Base-by-base conservation (phyloP, 148 eudicot genomes). In the Rhododendron kiyosumense region DNA sequence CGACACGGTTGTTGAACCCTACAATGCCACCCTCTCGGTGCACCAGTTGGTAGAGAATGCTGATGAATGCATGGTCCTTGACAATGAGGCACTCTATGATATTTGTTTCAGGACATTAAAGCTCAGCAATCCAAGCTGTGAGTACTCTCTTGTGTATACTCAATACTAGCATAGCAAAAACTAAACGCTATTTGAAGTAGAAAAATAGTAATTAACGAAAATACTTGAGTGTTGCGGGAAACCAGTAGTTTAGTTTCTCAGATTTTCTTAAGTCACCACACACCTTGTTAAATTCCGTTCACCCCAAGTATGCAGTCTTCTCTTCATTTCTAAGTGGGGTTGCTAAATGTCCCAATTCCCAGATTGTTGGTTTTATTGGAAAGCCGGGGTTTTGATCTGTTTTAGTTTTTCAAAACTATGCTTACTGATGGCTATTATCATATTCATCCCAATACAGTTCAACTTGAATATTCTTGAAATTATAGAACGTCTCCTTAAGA, bases 21-120 rank as follows among this genome's bases (percentile, higher is more conserved):
- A 71, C 41, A 71, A 71, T 14, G 76, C 76, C 76, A 71, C 76
- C 38, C 76, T 71, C 76, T 71, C 76, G 34, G 76, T 71, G 38
- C 76, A 71, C 76, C 76, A 71, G 76, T 32, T 71, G 76, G 76
- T 71, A 32, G 76, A 71, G 76, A 71, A 71, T 71, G 76, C 76
- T 14, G 76, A 71, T 32, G 76, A 71, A 71, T 71, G 76, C 76
- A 71, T 71, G 76, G 76, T 71, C 76, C 92, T 94, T 38, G 97
- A 94, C 89, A 94, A 94, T 63, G 97, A 94, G 88, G 97, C 97
- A 1, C 94, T 94, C 15, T 94, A 94, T 78, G 97, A 94, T 87
- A 94, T 94, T 79, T 94, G 97, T 85, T 93, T 94, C 89, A 86
- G 97, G 89, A 94, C 97, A 61, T 85, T 94, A 76, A 94, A 94